phyloP scores from a whole-genome alignment of 805 yeast genomes.

The Kazachstania kunashirensis region DNA sequence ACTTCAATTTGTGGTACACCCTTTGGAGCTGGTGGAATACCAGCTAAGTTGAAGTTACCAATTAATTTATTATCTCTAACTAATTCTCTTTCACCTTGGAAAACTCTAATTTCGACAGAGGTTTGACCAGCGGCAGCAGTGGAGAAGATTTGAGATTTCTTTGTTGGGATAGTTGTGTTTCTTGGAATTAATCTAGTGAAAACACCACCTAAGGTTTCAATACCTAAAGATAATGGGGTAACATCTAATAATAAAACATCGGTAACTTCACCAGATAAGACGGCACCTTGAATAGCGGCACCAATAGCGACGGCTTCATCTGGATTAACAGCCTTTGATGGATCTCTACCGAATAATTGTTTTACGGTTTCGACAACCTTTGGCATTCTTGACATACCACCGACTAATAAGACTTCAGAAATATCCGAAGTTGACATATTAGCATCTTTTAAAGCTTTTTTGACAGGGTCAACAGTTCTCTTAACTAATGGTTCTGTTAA shows the following conservation, averaged over 20 bases:
- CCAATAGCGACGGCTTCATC: conserved; percentile 93
- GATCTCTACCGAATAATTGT: conserved; percentile 67
- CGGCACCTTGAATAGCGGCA: conserved; percentile 98
- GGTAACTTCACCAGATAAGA: conserved; percentile 87
- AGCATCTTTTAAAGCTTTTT: conserved; percentile 70
- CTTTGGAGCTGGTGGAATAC: conserved; percentile 80
- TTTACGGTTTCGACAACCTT: conserved; percentile 62
- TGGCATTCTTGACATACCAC: conserved; percentile 91
- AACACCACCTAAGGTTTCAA: conserved; percentile 97
- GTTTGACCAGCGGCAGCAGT: conserved; percentile 96
- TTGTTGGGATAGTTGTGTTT: conserved; percentile 93
- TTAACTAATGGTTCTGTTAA: conserved; percentile 61
- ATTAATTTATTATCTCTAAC: conserved; percentile 95
- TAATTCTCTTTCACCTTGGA: conserved; percentile 99
- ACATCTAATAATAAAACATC: conserved; percentile 85
- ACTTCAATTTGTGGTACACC: conserved; percentile 81
- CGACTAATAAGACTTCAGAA: conserved; percentile 70
- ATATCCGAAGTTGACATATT: conserved; percentile 55
- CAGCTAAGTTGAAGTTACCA: conserved; percentile 91
- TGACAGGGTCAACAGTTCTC: conserved; percentile 67
- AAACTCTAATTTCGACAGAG: conserved; percentile 92
- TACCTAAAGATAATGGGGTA: conserved; percentile 82
- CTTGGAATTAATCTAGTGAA: conserved; percentile 82
- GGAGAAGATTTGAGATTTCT: conserved; percentile 92
- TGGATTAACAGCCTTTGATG: conserved; percentile 89